Conservation (phyloP, 169 alveolate genomes). For the Eimeria brunetti region DNA sequence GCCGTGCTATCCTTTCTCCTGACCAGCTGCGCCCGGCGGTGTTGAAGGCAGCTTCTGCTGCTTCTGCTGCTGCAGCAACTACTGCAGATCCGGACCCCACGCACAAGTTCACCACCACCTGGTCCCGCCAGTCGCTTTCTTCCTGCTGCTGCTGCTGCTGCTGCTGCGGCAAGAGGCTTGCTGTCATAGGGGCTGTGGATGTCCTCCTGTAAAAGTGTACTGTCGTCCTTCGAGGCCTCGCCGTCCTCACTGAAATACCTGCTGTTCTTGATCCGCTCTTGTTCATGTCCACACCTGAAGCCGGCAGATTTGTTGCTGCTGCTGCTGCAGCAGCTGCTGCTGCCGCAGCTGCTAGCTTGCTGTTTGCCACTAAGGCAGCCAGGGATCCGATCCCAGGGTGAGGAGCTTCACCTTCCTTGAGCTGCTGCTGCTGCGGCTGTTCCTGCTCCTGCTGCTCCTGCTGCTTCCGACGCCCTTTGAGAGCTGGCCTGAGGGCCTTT, state of each 20-base stretch:
- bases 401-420: neutral
- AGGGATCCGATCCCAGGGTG: neutral
- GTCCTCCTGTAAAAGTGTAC: slow-evolving; percentile 57
- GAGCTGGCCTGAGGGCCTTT: slow-evolving; percentile 56
- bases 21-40: slow-evolving; percentile 68
- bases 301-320: neutral
- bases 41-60: slow-evolving; percentile 59
- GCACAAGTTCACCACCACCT: slow-evolving; percentile 66
- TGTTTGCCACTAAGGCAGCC: neutral
- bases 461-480: slow-evolving; percentile 48
- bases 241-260: slow-evolving; percentile 24
- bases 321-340: neutral
- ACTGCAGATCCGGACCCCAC: slow-evolving; percentile 62
- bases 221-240: slow-evolving; percentile 50
- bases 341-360: slow-evolving; percentile 15
- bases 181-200: slow-evolving; percentile 6
- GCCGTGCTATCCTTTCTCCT: slow-evolving; percentile 62
- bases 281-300: neutral
- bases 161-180: slow-evolving; percentile 34
- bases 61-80: slow-evolving; percentile 66
- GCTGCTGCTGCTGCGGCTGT: neutral
- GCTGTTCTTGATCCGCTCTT: neutral
- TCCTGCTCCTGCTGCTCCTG: slow-evolving; percentile 6
- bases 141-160: slow-evolving; percentile 53
- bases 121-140: slow-evolving; percentile 48